Evolutionary conservation across 2,329 filamentous ascomycete species (phyloP).

Genomic region (Colletotrichum lupini): DNA sequence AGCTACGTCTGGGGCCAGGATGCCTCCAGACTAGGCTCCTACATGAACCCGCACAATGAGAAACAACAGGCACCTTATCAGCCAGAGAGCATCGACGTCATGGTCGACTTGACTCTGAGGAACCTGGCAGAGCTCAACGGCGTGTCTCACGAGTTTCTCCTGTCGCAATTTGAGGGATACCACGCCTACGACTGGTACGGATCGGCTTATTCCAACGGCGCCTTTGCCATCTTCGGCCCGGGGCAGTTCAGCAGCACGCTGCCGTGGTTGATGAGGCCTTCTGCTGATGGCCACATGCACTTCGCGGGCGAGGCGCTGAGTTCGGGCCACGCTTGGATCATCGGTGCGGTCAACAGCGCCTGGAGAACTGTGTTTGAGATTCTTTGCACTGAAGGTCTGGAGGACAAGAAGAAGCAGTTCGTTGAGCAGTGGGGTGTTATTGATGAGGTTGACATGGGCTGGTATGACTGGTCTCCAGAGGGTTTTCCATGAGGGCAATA

Average conservation of each 20-base stretch:
- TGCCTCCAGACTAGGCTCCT: constrained; percentile 39
- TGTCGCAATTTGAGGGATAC: constrained; percentile 35
- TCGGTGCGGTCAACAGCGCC: constrained; percentile 41
- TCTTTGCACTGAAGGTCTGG: constrained; percentile 35
- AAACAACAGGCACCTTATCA: constrained; percentile 34
- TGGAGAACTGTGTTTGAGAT: constrained; percentile 39
- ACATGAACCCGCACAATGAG: constrained; percentile 39
- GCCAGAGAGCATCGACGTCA: constrained; percentile 30
- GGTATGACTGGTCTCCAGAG: constrained; percentile 38
- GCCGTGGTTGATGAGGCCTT: constrained; percentile 39
- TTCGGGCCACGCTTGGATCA: constrained; percentile 41
- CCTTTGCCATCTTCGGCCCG: constrained; percentile 41
- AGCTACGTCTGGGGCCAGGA: constrained; percentile 42
- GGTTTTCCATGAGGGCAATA: background rate
- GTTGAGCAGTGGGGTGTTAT: constrained; percentile 36
- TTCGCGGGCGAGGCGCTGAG: constrained; percentile 42
- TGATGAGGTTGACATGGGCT: constrained; percentile 40
- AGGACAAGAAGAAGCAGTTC: constrained; percentile 37
- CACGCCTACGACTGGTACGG: constrained; percentile 41
- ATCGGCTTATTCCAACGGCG: constrained; percentile 39
- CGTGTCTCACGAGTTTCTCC: constrained; percentile 37
- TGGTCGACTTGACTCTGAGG: constrained; percentile 37
- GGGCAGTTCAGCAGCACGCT: constrained; percentile 39
- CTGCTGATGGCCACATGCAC: constrained; percentile 39
- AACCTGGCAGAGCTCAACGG: constrained; percentile 39